A percentile compares a stretch with the other conserved stretches of the same genome.
phyloP scores from a whole-genome alignment of 345 rosid species.

The Ailanthus altissimus region DNA sequence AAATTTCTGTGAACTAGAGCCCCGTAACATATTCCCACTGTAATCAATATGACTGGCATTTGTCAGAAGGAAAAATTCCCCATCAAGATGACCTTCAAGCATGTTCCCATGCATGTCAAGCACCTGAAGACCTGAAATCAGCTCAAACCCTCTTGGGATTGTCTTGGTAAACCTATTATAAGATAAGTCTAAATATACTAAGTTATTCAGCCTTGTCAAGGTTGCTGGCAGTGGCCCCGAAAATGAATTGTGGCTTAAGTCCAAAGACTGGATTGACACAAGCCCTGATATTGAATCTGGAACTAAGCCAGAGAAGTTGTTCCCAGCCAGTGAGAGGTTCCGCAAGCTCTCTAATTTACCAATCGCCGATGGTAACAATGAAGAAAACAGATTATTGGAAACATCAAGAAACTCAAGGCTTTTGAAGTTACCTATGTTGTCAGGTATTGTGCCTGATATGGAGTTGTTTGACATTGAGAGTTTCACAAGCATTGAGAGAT shows the following conservation, averaged over 20 bases:
- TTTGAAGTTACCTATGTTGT: slow-evolving; percentile 57
- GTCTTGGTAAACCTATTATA: slow-evolving; percentile 59
- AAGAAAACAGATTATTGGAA: slow-evolving; percentile 75
- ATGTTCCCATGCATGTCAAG: slow-evolving; percentile 84
- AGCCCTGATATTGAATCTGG: slow-evolving; percentile 74
- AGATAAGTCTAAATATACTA: slow-evolving; percentile 72
- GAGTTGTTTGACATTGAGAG: slow-evolving; percentile 94
- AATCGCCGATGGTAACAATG: slow-evolving; percentile 57
- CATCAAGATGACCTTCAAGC: slow-evolving; percentile 74
- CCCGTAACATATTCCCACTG: slow-evolving; percentile 67
- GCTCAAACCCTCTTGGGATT: slow-evolving; percentile 80
- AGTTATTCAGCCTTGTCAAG: slow-evolving; percentile 58
- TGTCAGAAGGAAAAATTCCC: slow-evolving; percentile 75
- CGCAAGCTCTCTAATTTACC: slow-evolving; percentile 62
- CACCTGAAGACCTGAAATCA: slow-evolving; percentile 61
- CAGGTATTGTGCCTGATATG: slow-evolving; percentile 68
- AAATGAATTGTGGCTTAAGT: slow-evolving; percentile 79
- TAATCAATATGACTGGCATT: slow-evolving; percentile 81
- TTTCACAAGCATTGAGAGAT: slow-evolving; percentile 84
- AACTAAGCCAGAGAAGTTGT: slow-evolving; percentile 83
- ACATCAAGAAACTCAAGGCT: slow-evolving; percentile 80
- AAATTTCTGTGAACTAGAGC: slow-evolving; percentile 62
- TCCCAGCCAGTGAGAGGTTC: slow-evolving; percentile 83
- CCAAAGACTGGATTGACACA: slow-evolving; percentile 72
- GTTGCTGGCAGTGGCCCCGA: slow-evolving; percentile 70